Conservation (phyloP, 148 eudicot species). For the Cornus controversa region DNA sequence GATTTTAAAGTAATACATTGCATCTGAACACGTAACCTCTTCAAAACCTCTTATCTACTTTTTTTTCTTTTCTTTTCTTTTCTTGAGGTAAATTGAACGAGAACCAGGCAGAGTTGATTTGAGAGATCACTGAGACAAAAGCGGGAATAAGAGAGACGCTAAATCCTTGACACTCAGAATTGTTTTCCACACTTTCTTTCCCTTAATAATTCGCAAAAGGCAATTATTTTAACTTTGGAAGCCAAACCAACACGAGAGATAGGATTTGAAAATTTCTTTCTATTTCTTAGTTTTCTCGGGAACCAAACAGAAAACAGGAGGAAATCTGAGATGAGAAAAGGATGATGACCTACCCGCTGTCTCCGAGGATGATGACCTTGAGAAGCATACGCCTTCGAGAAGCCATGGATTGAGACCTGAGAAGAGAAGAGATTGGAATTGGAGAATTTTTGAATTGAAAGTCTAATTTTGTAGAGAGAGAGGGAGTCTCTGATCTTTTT, state of each 20-base stretch:
- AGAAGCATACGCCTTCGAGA: constrained; percentile 63
- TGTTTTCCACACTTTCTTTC: too few species aligned
- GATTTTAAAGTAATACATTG: neutral
- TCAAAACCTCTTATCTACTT: neutral
- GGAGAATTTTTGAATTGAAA: neutral
- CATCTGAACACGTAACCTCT: neutral
- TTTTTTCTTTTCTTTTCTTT: too few species aligned
- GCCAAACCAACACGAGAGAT: neutral
- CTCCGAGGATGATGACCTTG: constrained; percentile 71
- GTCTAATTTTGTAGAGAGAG: neutral
- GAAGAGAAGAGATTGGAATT: neutral
- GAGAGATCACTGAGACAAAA: too few species aligned
- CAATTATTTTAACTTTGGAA: neutral
- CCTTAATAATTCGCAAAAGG: neutral
- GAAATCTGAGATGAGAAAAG: constrained; percentile 14
- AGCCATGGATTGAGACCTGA: constrained; percentile 26
- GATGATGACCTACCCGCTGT: constrained; percentile 72
- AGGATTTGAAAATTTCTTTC: neutral
- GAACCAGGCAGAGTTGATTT: neutral
- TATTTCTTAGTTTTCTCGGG: neutral
- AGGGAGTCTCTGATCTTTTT: too few species aligned
- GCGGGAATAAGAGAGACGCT: too few species aligned
- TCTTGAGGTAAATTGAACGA: too few species aligned
- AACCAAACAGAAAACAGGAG: neutral
- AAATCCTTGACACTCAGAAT: too few species aligned